phyloP scores from a whole-genome alignment of 129 eudicot species.

The Kitagawia praeruptora region DNA sequence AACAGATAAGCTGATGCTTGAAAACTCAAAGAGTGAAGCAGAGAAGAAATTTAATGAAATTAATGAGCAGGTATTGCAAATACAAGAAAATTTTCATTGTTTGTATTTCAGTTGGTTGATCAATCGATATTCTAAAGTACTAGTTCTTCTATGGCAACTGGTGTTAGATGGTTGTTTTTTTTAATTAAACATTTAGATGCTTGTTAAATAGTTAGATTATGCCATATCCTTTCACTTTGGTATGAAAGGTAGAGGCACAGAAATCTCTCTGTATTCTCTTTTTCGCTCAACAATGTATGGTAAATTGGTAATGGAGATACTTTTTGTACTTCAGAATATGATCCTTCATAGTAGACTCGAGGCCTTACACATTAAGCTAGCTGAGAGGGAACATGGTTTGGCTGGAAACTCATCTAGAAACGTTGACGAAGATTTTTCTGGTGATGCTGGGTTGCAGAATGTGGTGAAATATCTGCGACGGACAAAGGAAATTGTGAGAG shows the following conservation, averaged over 20 bases:
- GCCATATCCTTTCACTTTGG: neutral
- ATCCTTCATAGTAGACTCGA: conserved; percentile 69
- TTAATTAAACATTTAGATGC: neutral
- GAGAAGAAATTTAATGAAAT: conserved; percentile 62
- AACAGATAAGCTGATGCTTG: conserved; percentile 49
- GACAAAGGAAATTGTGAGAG: conserved; percentile 71
- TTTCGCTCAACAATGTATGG: neutral
- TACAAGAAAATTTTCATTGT: neutral
- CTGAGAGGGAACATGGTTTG: conserved; percentile 51
- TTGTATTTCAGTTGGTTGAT: neutral
- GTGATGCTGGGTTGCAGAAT: conserved; percentile 70
- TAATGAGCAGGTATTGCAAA: conserved; percentile 43
- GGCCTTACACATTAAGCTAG: conserved; percentile 74
- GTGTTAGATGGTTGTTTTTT: no score
- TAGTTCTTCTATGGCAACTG: neutral
- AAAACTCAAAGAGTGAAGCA: conserved; percentile 44
- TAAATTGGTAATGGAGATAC: neutral
- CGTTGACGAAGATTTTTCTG: conserved; percentile 16
- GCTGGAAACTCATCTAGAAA: conserved; percentile 31
- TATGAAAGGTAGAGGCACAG: neutral
- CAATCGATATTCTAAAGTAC: neutral
- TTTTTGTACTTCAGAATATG: conserved; percentile 35
- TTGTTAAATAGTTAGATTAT: neutral
- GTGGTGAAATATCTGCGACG: conserved; percentile 88
- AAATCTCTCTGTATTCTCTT: neutral